Evolutionary conservation across 177 flowering plant genomes (phyloP).

Genomic region (Vitis hybrid): DNA sequence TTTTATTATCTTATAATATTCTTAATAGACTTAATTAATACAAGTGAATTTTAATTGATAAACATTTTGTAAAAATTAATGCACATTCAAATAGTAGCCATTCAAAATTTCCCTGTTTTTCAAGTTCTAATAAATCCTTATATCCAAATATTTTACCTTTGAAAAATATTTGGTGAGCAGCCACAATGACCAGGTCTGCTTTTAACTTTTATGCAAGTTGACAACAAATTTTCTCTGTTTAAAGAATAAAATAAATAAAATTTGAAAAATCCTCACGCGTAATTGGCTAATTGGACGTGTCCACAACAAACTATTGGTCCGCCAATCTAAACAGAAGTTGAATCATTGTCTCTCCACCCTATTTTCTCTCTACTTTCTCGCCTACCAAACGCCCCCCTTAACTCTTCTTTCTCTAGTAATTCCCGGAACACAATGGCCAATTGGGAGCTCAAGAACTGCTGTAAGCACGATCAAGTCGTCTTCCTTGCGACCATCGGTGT

Average conservation of each 20-base stretch:
- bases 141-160: too few relatives aligned
- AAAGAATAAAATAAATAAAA: not conserved
- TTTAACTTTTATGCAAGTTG: too few relatives aligned
- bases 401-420: too few relatives aligned
- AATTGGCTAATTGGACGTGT: not conserved
- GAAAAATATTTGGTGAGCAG: too few relatives aligned
- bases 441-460: slow-evolving; percentile 81
- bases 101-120: too few relatives aligned
- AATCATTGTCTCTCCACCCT: not conserved
- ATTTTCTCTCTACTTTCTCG: not conserved
- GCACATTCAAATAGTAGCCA: too few relatives aligned
- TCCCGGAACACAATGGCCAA: slow-evolving; percentile 30
- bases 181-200: too few relatives aligned
- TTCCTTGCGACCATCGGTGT: slow-evolving; percentile 58
- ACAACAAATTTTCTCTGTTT: not conserved
- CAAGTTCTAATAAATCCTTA: too few relatives aligned
- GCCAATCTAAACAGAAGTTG: not conserved
- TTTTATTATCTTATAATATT: too few relatives aligned
- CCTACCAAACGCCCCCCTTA: slow-evolving; percentile 2
- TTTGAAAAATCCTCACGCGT: slow-evolving; percentile 3
- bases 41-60: too few relatives aligned
- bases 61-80: too few relatives aligned
- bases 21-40: too few relatives aligned
- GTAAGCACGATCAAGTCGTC: slow-evolving; percentile 57
- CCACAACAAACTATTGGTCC: not conserved